Conservation (phyloP, 2,329 filamentous ascomycete species). For the Alternaria solani region DNA sequence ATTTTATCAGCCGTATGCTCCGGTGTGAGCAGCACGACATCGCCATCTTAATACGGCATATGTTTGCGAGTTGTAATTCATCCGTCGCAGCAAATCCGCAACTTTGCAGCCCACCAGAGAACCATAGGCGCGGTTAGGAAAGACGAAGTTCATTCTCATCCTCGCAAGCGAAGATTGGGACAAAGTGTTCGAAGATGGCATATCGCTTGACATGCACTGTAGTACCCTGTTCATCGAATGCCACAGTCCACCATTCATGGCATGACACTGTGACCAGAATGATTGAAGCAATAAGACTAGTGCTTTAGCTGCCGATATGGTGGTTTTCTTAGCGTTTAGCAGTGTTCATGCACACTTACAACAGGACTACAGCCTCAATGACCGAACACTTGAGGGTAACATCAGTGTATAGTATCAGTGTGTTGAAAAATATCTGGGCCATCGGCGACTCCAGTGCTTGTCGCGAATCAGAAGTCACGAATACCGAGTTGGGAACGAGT, state of each 20-base stretch:
- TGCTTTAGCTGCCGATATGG: not conserved
- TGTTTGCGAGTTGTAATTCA: not conserved
- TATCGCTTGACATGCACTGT: not conserved
- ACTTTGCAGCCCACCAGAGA: not conserved
- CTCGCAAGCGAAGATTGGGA: not conserved
- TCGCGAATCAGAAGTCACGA: not conserved
- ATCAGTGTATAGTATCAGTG: not conserved
- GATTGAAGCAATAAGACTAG: not conserved
- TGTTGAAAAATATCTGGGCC: not conserved
- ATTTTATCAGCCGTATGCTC: not conserved
- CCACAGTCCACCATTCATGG: not conserved
- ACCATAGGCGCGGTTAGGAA: not conserved
- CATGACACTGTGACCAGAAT: conserved; percentile 4
- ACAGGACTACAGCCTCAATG: not conserved
- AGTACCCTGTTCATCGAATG: conserved; percentile 6
- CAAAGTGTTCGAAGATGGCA: not conserved
- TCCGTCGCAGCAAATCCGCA: not conserved
- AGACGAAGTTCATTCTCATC: conserved; percentile 1
- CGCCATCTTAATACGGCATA: not conserved
- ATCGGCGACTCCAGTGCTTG: not conserved
- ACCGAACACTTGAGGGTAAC: not conserved
- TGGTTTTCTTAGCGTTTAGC: not conserved
- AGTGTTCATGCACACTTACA: not conserved
- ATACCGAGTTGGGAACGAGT: not conserved
- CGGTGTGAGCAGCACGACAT: not conserved